Conservation (phyloP, 2,329 filamentous ascomycete species). For the Phaeoacremonium minimum region DNA sequence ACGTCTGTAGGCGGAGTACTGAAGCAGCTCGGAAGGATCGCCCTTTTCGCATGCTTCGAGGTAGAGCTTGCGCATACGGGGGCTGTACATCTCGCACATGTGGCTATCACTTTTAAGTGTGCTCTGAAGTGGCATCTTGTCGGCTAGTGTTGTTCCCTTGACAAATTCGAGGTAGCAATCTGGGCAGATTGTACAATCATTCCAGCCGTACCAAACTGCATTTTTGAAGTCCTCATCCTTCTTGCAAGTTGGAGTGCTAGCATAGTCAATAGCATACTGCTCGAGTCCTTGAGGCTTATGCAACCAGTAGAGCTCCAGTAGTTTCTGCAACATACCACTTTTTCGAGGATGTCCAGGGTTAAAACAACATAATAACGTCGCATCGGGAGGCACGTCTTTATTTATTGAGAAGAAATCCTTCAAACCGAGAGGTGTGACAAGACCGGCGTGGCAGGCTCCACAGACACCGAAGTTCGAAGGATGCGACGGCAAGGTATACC, state of each 20-base stretch:
- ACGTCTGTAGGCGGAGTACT: conserved; percentile 18
- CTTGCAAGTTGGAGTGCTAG: conserved; percentile 19
- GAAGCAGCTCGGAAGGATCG: conserved; percentile 16
- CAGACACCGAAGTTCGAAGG: conserved; percentile 28
- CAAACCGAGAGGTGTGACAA: conserved; percentile 24
- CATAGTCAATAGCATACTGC: conserved; percentile 21
- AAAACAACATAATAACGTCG: conserved; percentile 24
- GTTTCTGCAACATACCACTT: conserved; percentile 3
- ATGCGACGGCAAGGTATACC: conserved; percentile 27
- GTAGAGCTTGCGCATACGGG: conserved; percentile 17
- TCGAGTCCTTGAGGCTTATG: conserved; percentile 18
- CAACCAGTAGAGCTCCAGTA: conserved; percentile 22
- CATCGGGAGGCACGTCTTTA: conserved; percentile 8
- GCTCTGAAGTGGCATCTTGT: conserved; percentile 21
- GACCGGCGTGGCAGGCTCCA: conserved; percentile 24
- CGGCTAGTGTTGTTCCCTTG: conserved; percentile 18
- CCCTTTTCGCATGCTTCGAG: conserved; percentile 20
- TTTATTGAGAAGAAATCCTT: conserved; percentile 21
- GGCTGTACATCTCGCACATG: conserved; percentile 29
- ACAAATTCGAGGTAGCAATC: conserved; percentile 29
- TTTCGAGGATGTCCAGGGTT: conserved; percentile 23
- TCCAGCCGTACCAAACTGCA: conserved; percentile 30
- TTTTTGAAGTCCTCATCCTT: conserved; percentile 16
- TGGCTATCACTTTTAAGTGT: conserved; percentile 9
- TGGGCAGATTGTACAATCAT: conserved; percentile 26